Conservation (phyloP, 345 rosid species). For the Hirschfeldia incana region DNA sequence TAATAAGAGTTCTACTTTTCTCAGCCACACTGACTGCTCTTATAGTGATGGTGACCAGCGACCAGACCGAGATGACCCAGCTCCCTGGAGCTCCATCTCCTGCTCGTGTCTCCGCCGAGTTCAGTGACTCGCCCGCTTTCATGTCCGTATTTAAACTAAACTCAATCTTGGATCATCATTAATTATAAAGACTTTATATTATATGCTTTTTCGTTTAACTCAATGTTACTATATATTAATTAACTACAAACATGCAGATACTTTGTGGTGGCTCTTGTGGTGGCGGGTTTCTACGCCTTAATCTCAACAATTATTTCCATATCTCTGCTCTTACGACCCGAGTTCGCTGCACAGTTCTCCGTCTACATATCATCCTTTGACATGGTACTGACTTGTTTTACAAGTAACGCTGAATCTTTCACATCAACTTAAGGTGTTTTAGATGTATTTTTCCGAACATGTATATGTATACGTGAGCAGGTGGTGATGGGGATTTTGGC, state of each 20-base stretch:
- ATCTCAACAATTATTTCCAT: constrained; percentile 55
- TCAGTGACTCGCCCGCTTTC: constrained; percentile 70
- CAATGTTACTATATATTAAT: background rate
- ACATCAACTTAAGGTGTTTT: background rate
- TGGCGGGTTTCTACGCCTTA: constrained; percentile 61
- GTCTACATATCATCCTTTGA: constrained; percentile 50
- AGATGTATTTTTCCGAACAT: background rate
- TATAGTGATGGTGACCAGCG: constrained; percentile 58
- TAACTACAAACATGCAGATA: constrained; percentile 49
- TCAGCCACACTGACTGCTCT: constrained; percentile 52
- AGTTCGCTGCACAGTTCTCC: constrained; percentile 39
- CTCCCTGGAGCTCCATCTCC: constrained; percentile 21
- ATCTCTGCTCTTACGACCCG: constrained; percentile 44
- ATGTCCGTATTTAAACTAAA: constrained; percentile 45
- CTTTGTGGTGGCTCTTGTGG: constrained; percentile 59
- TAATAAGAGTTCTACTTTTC: constrained; percentile 56
- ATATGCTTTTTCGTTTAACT: background rate
- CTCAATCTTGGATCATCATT: background rate
- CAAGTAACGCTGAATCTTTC: constrained; percentile 11
- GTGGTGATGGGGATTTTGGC: constrained; percentile 71
- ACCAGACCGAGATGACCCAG: constrained; percentile 48
- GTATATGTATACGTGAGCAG: constrained; percentile 39
- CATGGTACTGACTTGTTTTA: constrained; percentile 43
- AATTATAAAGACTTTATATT: background rate
- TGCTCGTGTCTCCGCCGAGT: constrained; percentile 48